Conservation (phyloP, 495 filamentous ascomycete species). For the Trichoderma virens region DNA sequence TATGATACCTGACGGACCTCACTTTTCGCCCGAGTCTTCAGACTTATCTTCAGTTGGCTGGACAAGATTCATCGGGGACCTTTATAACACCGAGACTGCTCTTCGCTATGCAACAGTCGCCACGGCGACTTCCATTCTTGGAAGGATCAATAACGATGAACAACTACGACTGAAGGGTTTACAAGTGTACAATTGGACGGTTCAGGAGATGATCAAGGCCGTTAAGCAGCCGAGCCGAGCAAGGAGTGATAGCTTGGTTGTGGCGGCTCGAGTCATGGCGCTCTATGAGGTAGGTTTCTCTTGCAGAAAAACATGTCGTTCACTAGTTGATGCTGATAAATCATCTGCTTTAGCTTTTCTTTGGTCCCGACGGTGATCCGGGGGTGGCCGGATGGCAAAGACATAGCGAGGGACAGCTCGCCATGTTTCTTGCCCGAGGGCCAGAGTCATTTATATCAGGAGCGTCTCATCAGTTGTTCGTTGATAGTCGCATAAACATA, state of each 20-base stretch:
- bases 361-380: not conserved
- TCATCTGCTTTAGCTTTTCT: not conserved
- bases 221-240: not conserved
- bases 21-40: not conserved
- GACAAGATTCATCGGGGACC: not conserved
- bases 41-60: not conserved
- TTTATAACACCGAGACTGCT: not conserved
- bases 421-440: not conserved
- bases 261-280: not conserved
- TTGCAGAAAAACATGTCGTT: not conserved
- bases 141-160: not conserved
- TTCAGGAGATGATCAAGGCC: constrained; percentile 1
- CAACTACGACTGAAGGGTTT: not conserved
- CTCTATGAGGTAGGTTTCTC: not conserved
- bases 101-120: not conserved
- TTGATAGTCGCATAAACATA: not conserved
- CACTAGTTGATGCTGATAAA: not conserved
- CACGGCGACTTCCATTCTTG: not conserved
- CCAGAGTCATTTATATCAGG: not conserved
- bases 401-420: not conserved
- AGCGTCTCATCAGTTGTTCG: not conserved
- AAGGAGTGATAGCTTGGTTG: not conserved
- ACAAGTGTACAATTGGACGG: not conserved
- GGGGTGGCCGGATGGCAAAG: not conserved
- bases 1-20: not conserved